Conservation (phyloP, 345 rosid species). For the Eucalyptus pumila region DNA sequence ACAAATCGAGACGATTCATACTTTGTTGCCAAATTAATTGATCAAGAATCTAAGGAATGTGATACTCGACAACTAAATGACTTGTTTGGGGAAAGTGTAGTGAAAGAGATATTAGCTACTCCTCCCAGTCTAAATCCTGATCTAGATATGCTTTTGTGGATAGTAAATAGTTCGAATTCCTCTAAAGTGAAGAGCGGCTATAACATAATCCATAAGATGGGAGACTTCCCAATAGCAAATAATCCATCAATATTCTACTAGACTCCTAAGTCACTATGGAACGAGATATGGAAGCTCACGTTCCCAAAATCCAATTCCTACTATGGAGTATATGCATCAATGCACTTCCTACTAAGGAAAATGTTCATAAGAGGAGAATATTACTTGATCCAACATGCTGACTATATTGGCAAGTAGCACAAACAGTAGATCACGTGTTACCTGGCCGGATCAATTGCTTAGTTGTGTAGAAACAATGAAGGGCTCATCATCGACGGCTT, state of each 20-base stretch:
- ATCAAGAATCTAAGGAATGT: too few relatives aligned
- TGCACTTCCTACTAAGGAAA: neutral
- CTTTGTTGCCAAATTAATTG: too few relatives aligned
- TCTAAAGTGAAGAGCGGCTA: neutral
- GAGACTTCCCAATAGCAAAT: neutral
- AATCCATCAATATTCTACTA: too few relatives aligned
- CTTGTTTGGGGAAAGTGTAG: too few relatives aligned
- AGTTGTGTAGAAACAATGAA: neutral
- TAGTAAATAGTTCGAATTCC: too few relatives aligned
- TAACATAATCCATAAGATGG: neutral
- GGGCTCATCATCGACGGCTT: neutral
- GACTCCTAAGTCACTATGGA: neutral
- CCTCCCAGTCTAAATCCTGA: accelerated
- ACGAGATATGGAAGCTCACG: neutral
- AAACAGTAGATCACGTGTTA: too few relatives aligned
- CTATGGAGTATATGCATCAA: neutral
- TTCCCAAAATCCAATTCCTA: too few relatives aligned
- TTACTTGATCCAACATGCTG: too few relatives aligned
- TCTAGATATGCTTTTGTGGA: neutral
- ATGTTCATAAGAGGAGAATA: neutral
- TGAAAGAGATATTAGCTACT: neutral
- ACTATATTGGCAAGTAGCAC: neutral
- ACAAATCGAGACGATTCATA: too few relatives aligned
- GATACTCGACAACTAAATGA: too few relatives aligned
- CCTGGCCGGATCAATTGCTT: accelerated